A percentile compares a stretch with the other conserved stretches of the same genome.
Conservation (phyloP, 2,329 filamentous ascomycete species). For the Colletotrichum musicola region DNA sequence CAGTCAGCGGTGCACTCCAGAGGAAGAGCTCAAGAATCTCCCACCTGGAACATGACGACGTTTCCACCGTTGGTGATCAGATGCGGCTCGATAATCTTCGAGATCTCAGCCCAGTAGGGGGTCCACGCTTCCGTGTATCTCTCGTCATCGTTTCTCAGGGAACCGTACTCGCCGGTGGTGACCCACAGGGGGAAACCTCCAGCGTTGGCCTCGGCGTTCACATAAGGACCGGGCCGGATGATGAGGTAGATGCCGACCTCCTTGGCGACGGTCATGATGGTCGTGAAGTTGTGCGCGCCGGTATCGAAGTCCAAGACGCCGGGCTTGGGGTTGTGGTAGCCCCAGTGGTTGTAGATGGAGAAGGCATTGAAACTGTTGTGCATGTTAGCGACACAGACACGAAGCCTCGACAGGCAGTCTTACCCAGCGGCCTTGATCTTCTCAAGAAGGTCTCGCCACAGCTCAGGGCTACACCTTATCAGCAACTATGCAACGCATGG, state of each 20-base stretch:
- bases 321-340: slow-evolving; percentile 53
- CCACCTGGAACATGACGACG: slow-evolving; percentile 61
- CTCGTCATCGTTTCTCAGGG: slow-evolving; percentile 64
- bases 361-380: slow-evolving; percentile 54
- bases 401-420: background rate
- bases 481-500: background rate
- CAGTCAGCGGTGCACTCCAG: background rate
- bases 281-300: slow-evolving; percentile 60
- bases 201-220: slow-evolving; percentile 73
- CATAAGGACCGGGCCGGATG: slow-evolving; percentile 69
- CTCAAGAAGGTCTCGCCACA: slow-evolving; percentile 57
- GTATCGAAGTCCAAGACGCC: slow-evolving; percentile 52
- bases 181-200: slow-evolving; percentile 74
- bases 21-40: background rate
- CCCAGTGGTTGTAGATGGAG: slow-evolving; percentile 58
- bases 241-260: slow-evolving; percentile 57
- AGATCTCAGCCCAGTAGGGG: slow-evolving; percentile 65
- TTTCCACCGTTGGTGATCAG: slow-evolving; percentile 70
- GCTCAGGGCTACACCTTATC: slow-evolving; percentile 44
- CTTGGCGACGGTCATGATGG: slow-evolving; percentile 60
- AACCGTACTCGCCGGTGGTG: slow-evolving; percentile 70
- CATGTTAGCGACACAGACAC: background rate
- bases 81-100: slow-evolving; percentile 63
- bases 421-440: slow-evolving; percentile 57
- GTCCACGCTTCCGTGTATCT: slow-evolving; percentile 66